Evolutionary conservation across 331 rosid genomes (phyloP).

Genomic region (Cydonia oblonga): DNA sequence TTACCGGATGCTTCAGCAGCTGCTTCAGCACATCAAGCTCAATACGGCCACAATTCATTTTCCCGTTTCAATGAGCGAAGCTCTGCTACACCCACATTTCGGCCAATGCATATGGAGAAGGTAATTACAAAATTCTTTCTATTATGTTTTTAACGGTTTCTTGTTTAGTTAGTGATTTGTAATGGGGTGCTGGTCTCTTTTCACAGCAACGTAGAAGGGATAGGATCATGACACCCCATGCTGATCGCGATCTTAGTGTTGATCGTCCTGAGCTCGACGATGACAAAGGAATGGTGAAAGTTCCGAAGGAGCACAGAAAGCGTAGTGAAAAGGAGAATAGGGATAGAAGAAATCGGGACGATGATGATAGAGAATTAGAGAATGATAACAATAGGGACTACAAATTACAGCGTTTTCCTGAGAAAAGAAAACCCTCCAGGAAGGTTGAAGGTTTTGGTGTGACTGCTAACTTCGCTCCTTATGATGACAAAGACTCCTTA

Average conservation of each 20-base stretch:
- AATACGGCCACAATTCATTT: conserved; percentile 43
- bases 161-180: conserved; percentile 4
- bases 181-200: conserved; percentile 9
- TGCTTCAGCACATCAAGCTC: conserved; percentile 48
- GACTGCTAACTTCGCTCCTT: conserved; percentile 38
- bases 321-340: conserved; percentile 51
- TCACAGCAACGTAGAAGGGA: conserved; percentile 66
- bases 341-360: conserved; percentile 64
- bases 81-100: conserved; percentile 50
- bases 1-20: conserved; percentile 76
- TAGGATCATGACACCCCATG: conserved; percentile 42
- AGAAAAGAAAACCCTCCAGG: conserved; percentile 60
- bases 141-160: not conserved
- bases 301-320: conserved; percentile 60
- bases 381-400: conserved; percentile 43
- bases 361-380: conserved; percentile 67
- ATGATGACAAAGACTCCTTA: conserved; percentile 60
- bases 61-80: conserved; percentile 57
- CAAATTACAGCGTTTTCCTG: conserved; percentile 44
- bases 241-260: conserved; percentile 61
- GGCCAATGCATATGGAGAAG: conserved; percentile 53
- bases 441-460: conserved; percentile 62
- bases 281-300: conserved; percentile 55
- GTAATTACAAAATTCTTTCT: conserved; percentile 9
- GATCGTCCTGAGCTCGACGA: conserved; percentile 69